Conservation (phyloP, 2,329 filamentous ascomycete species). For the Trichoderma lentiforme region DNA sequence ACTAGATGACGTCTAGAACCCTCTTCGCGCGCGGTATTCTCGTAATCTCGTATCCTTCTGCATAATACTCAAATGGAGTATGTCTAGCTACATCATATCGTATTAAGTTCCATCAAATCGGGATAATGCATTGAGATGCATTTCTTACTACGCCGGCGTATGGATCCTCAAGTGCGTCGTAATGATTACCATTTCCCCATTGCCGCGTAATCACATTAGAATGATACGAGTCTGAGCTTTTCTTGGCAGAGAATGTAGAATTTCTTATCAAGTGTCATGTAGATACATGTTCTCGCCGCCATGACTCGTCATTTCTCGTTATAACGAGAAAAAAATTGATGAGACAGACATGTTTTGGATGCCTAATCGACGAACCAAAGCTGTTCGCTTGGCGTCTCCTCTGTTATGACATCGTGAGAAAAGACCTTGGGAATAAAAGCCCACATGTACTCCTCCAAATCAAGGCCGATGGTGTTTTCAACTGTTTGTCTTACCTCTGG, state of each 20-base stretch:
- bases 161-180: neutral
- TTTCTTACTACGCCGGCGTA: neutral
- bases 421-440: constrained; percentile 21
- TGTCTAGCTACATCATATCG: neutral
- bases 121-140: neutral
- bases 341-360: neutral
- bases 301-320: neutral
- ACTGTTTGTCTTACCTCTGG: constrained; percentile 16
- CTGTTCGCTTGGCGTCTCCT: constrained; percentile 14
- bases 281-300: neutral
- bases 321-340: neutral
- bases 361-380: constrained; percentile 21
- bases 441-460: constrained; percentile 22
- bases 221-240: neutral
- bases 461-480: constrained; percentile 18
- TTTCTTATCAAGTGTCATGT: neutral
- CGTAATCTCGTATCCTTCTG: neutral
- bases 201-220: neutral
- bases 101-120: neutral
- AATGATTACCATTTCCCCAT: neutral
- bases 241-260: neutral
- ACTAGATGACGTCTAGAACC: neutral
- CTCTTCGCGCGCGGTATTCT: neutral
- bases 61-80: neutral
- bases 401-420: constrained; percentile 17